Evolutionary conservation across 2,329 filamentous ascomycete genomes (phyloP).

Genomic region (Harringtonia aguacate): DNA sequence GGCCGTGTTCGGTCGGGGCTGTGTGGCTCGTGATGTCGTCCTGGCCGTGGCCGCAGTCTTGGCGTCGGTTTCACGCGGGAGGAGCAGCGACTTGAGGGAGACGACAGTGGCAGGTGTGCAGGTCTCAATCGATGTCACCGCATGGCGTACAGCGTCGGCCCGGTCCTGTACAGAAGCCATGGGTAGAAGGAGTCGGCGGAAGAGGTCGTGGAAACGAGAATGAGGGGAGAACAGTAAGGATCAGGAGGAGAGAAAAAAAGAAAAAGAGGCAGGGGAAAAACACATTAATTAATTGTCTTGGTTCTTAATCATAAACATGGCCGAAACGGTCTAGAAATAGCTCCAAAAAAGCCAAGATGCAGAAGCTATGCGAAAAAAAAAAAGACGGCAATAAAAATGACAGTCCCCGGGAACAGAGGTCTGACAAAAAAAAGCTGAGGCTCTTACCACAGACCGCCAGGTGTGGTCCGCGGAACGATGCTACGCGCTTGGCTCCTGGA

Average conservation of each 20-base stretch:
- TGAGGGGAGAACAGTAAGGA: not conserved
- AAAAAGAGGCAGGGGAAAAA: slow-evolving; percentile 15
- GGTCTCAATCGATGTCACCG: slow-evolving; percentile 33
- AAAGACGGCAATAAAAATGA: not conserved
- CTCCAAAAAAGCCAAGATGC: slow-evolving; percentile 13
- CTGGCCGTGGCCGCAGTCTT: slow-evolving; percentile 15
- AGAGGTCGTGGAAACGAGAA: slow-evolving; percentile 5
- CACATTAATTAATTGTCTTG: slow-evolving; percentile 14
- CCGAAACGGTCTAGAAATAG: slow-evolving; percentile 13
- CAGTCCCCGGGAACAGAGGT: not conserved
- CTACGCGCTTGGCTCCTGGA: not conserved
- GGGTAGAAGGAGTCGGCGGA: too few relatives aligned
- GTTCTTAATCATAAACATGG: slow-evolving; percentile 24
- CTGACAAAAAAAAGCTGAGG: not conserved
- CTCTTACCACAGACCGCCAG: not conserved
- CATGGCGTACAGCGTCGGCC: slow-evolving; percentile 34
- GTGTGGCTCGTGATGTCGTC: slow-evolving; percentile 5
- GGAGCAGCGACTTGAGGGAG: slow-evolving; percentile 33
- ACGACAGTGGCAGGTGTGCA: slow-evolving; percentile 34
- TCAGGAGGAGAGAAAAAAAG: slow-evolving; percentile 10
- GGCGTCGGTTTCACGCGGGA: slow-evolving; percentile 21
- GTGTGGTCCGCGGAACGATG: not conserved
- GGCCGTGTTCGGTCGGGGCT: slow-evolving; percentile 15
- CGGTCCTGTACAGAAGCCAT: slow-evolving; percentile 29
- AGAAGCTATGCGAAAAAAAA: not conserved